Evolutionary conservation across 306 rosid species (phyloP).

Genomic region (Cucumis sativus): DNA sequence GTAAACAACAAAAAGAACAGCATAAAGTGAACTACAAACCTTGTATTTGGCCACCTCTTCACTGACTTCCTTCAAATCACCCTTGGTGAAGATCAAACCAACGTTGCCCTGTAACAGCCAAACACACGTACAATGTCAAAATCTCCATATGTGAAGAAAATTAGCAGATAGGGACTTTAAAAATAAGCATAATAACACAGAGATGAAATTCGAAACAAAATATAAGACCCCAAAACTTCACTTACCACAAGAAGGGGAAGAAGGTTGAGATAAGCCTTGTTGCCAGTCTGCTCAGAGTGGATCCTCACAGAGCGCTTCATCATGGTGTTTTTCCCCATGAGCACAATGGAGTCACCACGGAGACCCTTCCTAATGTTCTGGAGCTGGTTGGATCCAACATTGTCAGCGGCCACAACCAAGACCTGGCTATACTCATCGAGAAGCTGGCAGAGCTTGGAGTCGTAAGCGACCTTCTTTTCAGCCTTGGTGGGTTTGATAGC

Average conservation of each 20-base stretch:
- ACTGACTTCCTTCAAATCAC: slow-evolving; percentile 88
- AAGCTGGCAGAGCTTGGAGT: slow-evolving; percentile 56
- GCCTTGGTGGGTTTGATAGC: slow-evolving; percentile 56
- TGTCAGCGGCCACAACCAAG: slow-evolving; percentile 73
- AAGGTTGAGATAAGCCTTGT: slow-evolving; percentile 45
- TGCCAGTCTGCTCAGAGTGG: slow-evolving; percentile 63
- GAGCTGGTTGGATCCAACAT: slow-evolving; percentile 82
- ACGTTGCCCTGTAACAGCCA: slow-evolving; percentile 52
- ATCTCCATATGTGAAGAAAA: too few relatives aligned
- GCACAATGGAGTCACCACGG: slow-evolving; percentile 73
- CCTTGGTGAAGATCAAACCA: slow-evolving; percentile 81
- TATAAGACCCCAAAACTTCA: background rate
- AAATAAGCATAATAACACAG: background rate
- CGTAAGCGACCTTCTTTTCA: slow-evolving; percentile 66
- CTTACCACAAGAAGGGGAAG: slow-evolving; percentile 72
- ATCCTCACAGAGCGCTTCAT: slow-evolving; percentile 75
- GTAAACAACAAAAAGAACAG: too few relatives aligned
- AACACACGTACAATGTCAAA: background rate
- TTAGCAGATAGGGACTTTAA: background rate
- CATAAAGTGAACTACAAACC: slow-evolving; percentile 15
- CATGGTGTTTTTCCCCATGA: slow-evolving; percentile 99
- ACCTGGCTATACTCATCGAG: slow-evolving; percentile 63
- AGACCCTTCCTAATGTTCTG: slow-evolving; percentile 71
- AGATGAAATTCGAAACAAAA: too few relatives aligned
- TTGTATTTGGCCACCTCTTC: slow-evolving; percentile 94